Evolutionary conservation across 2,329 filamentous ascomycete species (phyloP), one percentile per base, ranked within the genome.

Genomic region (Phialophora verrucosa): DNA sequence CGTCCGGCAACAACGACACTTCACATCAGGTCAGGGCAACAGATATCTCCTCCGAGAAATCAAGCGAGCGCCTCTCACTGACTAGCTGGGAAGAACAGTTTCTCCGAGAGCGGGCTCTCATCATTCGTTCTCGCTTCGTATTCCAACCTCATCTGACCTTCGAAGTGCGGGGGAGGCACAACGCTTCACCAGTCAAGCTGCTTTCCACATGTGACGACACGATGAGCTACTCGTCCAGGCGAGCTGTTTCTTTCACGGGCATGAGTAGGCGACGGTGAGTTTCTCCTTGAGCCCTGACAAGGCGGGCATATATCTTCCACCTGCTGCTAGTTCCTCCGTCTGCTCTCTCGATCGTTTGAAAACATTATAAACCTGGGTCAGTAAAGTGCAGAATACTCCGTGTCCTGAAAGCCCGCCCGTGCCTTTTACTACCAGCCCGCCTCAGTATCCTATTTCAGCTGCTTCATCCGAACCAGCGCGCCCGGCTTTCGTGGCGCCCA

Each of bases 21-120:
- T 55, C 53, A 55, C 2, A 25, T 25, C 14, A 4, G n/a, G n/a
- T 17, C 53, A 32, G 27, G n/a, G 49, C 53, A 4, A 32, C 8
- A 55, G 53, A 20, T 11, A 53, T n/a, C 51, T 56, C 38, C 38
- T 32, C 50, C 59, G 59, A 62, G 35, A 44, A 55, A 62, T 62
- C 50, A 11, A 62, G 59, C 59, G 59, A 49, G 5, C 20, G n/a
- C 8, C 23, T 23, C 25, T 44, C 20, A 27, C 29, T 38, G 14
- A 53, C 27, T 20, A 11, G 27, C 14, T 53, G 8, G 59, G 59
- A 62, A 60, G 51, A 62, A 20, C 42, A 57, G 59, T 56, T 60
- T 58, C 63, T 56, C 63, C 38, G 51, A 62, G 53, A 31, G 29
- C 5, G 31, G 12, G 3, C 10, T 29, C 25, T 42, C 29, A n/a